These are phyloP conservation scores for Falciphora oryzae DNA, from an alignment of 2,329 filamentous ascomycete genomes.

Conservation along the genomic window DNA sequence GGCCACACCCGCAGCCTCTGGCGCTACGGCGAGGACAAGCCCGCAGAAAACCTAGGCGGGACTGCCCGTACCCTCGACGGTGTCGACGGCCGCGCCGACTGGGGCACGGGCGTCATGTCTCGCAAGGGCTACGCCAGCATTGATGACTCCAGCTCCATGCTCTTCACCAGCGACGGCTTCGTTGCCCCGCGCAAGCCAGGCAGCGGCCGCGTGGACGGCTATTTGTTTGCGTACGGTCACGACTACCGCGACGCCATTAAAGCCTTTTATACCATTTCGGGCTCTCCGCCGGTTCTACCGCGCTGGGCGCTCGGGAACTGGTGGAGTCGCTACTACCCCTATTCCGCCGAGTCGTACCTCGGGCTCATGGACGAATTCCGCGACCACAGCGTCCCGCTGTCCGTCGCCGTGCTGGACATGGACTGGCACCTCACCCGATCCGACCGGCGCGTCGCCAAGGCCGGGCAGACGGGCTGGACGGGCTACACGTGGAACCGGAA, in stretches of 20 bases:
- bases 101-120: constrained; percentile 47
- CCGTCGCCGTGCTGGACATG: constrained; percentile 59
- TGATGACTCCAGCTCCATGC: constrained; percentile 50
- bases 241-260: constrained; percentile 50
- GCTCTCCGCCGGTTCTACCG: constrained; percentile 48
- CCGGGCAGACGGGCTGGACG: constrained; percentile 48
- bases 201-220: constrained; percentile 43
- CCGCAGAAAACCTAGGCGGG: constrained; percentile 23
- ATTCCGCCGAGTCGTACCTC: constrained; percentile 49
- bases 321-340: constrained; percentile 60
- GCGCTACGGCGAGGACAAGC: constrained; percentile 36
- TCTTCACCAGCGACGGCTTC: constrained; percentile 48
- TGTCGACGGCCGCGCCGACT: constrained; percentile 41
- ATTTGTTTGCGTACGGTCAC: constrained; percentile 54
- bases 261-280: constrained; percentile 49
- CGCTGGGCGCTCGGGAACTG: constrained; percentile 37
- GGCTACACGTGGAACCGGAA: constrained; percentile 54
- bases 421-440: constrained; percentile 52
- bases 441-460: constrained; percentile 27
- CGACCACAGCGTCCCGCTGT: constrained; percentile 45
- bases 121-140: constrained; percentile 43
- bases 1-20: constrained; percentile 36
- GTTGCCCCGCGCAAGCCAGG: constrained; percentile 41
- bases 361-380: constrained; percentile 51
- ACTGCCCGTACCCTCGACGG: constrained; percentile 48